Evolutionary conservation across 2,329 filamentous ascomycete species (phyloP).

Genomic region (Cryphonectria carpinicola): DNA sequence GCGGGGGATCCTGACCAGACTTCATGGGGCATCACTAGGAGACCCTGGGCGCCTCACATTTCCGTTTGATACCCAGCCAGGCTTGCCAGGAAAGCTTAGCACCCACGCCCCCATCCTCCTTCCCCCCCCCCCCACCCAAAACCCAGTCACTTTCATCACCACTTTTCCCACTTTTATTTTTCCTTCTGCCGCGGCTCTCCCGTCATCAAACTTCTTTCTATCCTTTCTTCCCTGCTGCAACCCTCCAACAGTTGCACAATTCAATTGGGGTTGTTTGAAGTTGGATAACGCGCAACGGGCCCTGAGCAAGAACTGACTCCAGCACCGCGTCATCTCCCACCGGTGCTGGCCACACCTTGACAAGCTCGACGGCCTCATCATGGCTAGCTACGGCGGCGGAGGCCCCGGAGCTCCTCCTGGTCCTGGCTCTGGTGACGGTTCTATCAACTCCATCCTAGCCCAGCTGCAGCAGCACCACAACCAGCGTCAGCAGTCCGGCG

Average conservation of each 20-base stretch:
- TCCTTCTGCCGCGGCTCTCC: constrained; percentile 26
- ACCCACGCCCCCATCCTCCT: neutral
- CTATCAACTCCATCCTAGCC: constrained; percentile 47
- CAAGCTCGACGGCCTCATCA: constrained; percentile 31
- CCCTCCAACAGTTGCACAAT: neutral
- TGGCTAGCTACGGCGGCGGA: constrained; percentile 42
- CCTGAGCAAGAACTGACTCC: constrained; percentile 9
- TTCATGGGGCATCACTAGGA: neutral
- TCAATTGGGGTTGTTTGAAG: constrained; percentile 2
- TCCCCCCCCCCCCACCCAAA: neutral
- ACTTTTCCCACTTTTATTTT: constrained; percentile 30
- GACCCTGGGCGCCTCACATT: neutral
- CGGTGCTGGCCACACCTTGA: constrained; percentile 28
- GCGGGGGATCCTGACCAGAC: neutral
- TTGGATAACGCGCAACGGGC: neutral
- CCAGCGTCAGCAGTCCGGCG: constrained; percentile 23
- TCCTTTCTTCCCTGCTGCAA: neutral
- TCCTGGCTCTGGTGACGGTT: constrained; percentile 30
- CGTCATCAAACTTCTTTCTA: constrained; percentile 14
- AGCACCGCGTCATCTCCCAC: constrained; percentile 24
- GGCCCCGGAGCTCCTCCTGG: constrained; percentile 9
- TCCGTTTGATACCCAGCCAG: neutral
- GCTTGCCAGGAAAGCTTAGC: constrained; percentile 3
- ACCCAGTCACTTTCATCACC: constrained; percentile 10
- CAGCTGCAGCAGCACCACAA: constrained; percentile 43